phyloP scores from a whole-genome alignment of 2,329 filamentous ascomycete species.

The Fusarium humuli region DNA sequence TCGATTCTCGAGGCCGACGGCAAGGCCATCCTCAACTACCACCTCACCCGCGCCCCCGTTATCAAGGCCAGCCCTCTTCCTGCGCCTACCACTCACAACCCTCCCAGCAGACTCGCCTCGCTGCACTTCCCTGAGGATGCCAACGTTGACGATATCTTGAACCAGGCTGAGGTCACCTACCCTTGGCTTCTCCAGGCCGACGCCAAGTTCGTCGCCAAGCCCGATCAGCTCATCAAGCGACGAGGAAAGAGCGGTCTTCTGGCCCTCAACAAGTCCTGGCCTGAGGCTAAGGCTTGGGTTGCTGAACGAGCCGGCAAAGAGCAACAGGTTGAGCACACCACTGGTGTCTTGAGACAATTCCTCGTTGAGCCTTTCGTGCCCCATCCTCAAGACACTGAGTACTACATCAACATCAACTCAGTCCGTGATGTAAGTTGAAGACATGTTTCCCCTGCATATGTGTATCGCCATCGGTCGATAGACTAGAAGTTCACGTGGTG shows the following conservation, averaged over 20 bases:
- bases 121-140: slow-evolving; percentile 93
- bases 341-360: slow-evolving; percentile 92
- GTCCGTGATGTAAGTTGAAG: slow-evolving; percentile 90
- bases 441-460: slow-evolving; percentile 41
- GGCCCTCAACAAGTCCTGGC: slow-evolving; percentile 96
- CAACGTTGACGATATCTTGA: slow-evolving; percentile 83
- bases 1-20: slow-evolving; percentile 98
- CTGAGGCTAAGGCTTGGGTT: slow-evolving; percentile 94
- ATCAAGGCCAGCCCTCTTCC: slow-evolving; percentile 98
- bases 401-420: slow-evolving; percentile 99
- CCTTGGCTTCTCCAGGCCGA: slow-evolving; percentile 89
- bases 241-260: slow-evolving; percentile 98
- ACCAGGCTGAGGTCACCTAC: slow-evolving; percentile 96
- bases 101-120: slow-evolving; percentile 88
- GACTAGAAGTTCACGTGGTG: not conserved
- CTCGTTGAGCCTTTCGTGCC: slow-evolving; percentile 98
- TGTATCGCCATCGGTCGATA: slow-evolving; percentile 8
- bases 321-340: slow-evolving; percentile 91
- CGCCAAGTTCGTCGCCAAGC: slow-evolving; percentile 97
- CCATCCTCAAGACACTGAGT: slow-evolving; percentile 94
- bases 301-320: slow-evolving; percentile 90
- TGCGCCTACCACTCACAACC: slow-evolving; percentile 85
- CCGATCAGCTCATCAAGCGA: slow-evolving; percentile 99
- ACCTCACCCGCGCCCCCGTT: slow-evolving; percentile 95
- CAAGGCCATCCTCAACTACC: slow-evolving; percentile 99